A percentile compares a stretch with the other conserved stretches of the same genome.
These are phyloP conservation scores for Apiotrichum brassicae DNA, from an alignment of 1,284 basidiomycete genomes.

Conservation along the genomic window DNA sequence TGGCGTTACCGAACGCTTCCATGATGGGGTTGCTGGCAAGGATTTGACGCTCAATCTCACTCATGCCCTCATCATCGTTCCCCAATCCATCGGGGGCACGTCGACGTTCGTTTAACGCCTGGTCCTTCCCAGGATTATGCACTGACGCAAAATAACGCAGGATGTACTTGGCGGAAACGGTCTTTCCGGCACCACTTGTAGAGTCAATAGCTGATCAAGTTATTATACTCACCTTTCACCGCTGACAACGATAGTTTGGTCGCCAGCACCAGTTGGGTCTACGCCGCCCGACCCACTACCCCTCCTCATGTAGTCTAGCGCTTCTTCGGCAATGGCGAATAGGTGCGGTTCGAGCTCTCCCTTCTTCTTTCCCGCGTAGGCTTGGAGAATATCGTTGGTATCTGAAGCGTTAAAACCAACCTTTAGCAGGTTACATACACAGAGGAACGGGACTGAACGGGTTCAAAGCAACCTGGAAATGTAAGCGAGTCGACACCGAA, in stretches of 20 bases:
- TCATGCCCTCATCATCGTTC: slow-evolving; percentile 54
- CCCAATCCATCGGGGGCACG: slow-evolving; percentile 20
- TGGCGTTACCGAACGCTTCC: slow-evolving; percentile 98
- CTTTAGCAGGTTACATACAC: slow-evolving; percentile 46
- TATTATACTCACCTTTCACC: slow-evolving; percentile 74
- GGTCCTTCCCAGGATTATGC: slow-evolving; percentile 66
- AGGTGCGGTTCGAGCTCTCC: slow-evolving; percentile 96
- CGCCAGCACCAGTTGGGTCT: slow-evolving; percentile 60
- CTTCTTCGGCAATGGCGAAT: slow-evolving; percentile 98
- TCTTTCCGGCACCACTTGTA: slow-evolving; percentile 92
- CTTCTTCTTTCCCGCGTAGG: slow-evolving; percentile 84
- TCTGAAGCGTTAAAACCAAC: too few species aligned
- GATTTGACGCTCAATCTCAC: slow-evolving; percentile 94
- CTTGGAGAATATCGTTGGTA: slow-evolving; percentile 94
- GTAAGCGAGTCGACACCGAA: slow-evolving; percentile 8
- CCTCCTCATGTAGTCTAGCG: slow-evolving; percentile 85
- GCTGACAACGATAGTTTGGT: slow-evolving; percentile 98
- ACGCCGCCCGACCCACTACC: slow-evolving; percentile 52
- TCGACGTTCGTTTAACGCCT: slow-evolving; percentile 15
- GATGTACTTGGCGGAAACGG: slow-evolving; percentile 98
- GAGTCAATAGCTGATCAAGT: background rate
- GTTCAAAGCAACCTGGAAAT: slow-evolving; percentile 82
- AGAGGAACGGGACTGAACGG: slow-evolving; percentile 90
- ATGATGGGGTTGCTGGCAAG: slow-evolving; percentile 98
- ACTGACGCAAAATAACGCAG: slow-evolving; percentile 99